Evolutionary conservation across 139 green algal genomes (phyloP).

Genomic region (Chlorokybus atmophyticus): DNA sequence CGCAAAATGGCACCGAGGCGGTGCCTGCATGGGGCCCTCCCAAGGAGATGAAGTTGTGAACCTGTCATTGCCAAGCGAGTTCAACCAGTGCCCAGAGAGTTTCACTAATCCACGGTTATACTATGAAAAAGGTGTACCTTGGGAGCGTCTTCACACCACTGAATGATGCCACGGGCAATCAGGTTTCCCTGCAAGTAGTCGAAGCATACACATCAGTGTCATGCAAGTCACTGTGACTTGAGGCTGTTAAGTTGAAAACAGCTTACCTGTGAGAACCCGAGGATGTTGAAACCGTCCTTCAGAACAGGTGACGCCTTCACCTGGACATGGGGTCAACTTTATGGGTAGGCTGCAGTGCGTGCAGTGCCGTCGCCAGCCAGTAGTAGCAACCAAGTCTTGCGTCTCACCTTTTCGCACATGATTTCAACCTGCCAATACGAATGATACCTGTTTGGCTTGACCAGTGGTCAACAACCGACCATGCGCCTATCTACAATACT

Average conservation of each 20-base stretch:
- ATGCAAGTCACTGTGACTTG: constrained; percentile 3
- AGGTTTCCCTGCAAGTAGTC: constrained; percentile 11
- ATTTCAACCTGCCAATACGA: background rate
- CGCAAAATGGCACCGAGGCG: constrained; percentile 11
- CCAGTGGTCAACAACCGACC: background rate
- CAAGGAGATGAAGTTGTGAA: constrained; percentile 21
- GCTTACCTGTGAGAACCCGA: constrained; percentile 14
- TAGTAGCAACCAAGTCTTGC: background rate
- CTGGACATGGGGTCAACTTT: too few relatives aligned
- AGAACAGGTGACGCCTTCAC: constrained; percentile 9
- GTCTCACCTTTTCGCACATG: background rate
- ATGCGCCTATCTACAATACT: background rate
- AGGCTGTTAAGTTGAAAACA: background rate
- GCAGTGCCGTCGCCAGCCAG: background rate
- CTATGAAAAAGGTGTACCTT: constrained; percentile 8
- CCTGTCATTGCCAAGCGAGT: background rate
- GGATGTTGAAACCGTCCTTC: constrained; percentile 13
- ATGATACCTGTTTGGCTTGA: background rate
- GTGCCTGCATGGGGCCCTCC: constrained; percentile 18
- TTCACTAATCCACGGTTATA: background rate
- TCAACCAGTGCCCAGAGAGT: background rate
- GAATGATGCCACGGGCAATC: constrained; percentile 14
- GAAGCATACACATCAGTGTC: background rate
- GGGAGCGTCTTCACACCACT: constrained; percentile 17
- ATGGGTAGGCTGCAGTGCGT: constrained; percentile 1